Conservation (phyloP, 2,329 filamentous ascomycete species). For the Phaeosphaeria sp. region DNA sequence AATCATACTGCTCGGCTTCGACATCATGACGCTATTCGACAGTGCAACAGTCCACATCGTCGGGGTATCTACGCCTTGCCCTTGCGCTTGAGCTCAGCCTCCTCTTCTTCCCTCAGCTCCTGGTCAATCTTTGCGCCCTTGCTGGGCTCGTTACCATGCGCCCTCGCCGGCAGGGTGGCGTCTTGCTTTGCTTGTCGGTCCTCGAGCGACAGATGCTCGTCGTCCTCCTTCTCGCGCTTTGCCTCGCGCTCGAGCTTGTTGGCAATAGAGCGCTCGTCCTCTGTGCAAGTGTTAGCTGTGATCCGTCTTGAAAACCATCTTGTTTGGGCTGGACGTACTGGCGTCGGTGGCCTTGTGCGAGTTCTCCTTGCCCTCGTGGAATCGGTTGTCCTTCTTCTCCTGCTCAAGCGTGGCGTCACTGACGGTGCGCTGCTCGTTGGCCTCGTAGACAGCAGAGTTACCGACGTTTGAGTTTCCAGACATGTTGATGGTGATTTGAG, state of each 20-base stretch:
- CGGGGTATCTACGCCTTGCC: conserved; percentile 46
- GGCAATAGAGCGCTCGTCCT: conserved; percentile 74
- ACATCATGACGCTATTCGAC: neutral
- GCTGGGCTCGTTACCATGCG: conserved; percentile 76
- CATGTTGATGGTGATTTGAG: conserved; percentile 47
- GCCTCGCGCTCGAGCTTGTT: conserved; percentile 73
- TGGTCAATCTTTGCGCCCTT: conserved; percentile 76
- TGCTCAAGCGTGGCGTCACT: conserved; percentile 61
- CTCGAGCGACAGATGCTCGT: conserved; percentile 40
- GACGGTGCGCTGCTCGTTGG: conserved; percentile 74
- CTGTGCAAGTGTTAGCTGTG: conserved; percentile 46
- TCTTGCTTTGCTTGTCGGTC: conserved; percentile 62
- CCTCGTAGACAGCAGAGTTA: conserved; percentile 71
- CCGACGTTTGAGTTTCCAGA: conserved; percentile 71
- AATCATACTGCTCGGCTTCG: neutral
- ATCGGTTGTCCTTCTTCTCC: conserved; percentile 64
- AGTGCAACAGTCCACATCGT: neutral
- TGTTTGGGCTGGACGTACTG: conserved; percentile 64
- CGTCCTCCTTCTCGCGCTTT: conserved; percentile 55
- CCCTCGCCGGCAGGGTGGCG: conserved; percentile 63
- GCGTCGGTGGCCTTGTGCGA: conserved; percentile 74
- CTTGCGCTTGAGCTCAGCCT: conserved; percentile 68
- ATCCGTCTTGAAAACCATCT: too few species aligned
- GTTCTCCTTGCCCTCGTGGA: conserved; percentile 73
- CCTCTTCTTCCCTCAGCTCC: conserved; percentile 71